Evolutionary conservation across 306 rosid genomes (phyloP).

Genomic region (Rosa lucieae): DNA sequence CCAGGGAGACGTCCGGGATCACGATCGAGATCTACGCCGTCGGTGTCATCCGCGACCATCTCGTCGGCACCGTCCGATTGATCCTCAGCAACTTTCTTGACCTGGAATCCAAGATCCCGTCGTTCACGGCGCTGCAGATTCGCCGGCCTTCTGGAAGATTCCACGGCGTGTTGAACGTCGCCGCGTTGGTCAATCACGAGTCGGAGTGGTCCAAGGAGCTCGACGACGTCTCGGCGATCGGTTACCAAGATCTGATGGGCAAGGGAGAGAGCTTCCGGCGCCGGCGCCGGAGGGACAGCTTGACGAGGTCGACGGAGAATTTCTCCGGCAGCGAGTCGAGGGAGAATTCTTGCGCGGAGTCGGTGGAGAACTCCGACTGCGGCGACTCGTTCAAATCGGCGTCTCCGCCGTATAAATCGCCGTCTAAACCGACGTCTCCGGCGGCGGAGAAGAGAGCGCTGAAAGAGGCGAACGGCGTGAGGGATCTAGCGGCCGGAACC

Average conservation of each 20-base stretch:
- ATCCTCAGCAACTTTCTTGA: constrained; percentile 59
- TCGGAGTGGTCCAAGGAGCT: constrained; percentile 50
- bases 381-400: constrained; percentile 31
- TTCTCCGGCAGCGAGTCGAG: constrained; percentile 30
- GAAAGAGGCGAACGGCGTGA: constrained; percentile 58
- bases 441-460: constrained; percentile 26
- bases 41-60: constrained; percentile 52
- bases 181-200: constrained; percentile 45
- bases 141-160: constrained; percentile 86
- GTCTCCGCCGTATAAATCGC: constrained; percentile 42
- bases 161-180: constrained; percentile 75
- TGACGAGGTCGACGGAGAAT: constrained; percentile 16
- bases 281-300: constrained; percentile 14
- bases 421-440: not conserved
- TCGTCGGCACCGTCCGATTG: constrained; percentile 71
- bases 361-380: constrained; percentile 39
- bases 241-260: constrained; percentile 72
- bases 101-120: constrained; percentile 37
- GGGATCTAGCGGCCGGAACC: constrained; percentile 51
- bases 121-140: constrained; percentile 71
- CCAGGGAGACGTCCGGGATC: constrained; percentile 69
- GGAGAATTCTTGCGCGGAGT: constrained; percentile 30
- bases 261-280: constrained; percentile 46
- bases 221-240: constrained; percentile 52
- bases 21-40: constrained; percentile 66